Conservation (phyloP, 202 grass and related monocot genomes). For the Cymbopogon flexuosus region DNA sequence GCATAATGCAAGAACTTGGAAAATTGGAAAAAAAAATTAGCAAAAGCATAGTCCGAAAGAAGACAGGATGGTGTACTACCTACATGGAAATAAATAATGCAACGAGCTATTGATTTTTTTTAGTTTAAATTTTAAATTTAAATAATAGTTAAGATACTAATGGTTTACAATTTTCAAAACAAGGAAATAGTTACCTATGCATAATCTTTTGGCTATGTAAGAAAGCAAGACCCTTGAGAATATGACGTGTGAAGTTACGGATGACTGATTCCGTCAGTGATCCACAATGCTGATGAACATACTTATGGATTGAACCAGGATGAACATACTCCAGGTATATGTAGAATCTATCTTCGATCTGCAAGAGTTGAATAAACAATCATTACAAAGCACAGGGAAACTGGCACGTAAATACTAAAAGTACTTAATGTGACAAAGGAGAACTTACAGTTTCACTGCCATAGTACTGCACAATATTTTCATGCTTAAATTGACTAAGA, state of each 20-base stretch:
- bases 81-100: constrained; percentile 8
- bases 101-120: not conserved
- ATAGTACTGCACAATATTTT: constrained; percentile 97
- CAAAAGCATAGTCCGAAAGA: not conserved
- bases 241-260: constrained; percentile 96
- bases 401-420: constrained; percentile 16
- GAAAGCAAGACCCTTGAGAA: constrained; percentile 84
- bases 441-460: constrained; percentile 93
- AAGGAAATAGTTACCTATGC: constrained; percentile 63
- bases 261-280: constrained; percentile 91
- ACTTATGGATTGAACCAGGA: constrained; percentile 99
- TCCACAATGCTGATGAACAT: constrained; percentile 80
- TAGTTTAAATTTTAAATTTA: not conserved
- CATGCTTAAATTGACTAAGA: constrained; percentile 96
- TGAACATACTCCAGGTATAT: constrained; percentile 99
- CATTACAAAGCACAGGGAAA: constrained; percentile 33
- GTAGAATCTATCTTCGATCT: constrained; percentile 82
- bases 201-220: constrained; percentile 94
- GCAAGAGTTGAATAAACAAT: constrained; percentile 31
- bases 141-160: constrained; percentile 8
- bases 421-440: not conserved
- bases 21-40: not conserved
- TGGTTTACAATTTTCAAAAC: not conserved
- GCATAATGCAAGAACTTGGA: constrained; percentile 7
- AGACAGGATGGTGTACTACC: not conserved